Evolutionary conservation across 2,329 filamentous ascomycete species (phyloP), one percentile per base, ranked within the genome.

Genomic region (Ophiognomonia clavigignenti-juglandacearum): DNA sequence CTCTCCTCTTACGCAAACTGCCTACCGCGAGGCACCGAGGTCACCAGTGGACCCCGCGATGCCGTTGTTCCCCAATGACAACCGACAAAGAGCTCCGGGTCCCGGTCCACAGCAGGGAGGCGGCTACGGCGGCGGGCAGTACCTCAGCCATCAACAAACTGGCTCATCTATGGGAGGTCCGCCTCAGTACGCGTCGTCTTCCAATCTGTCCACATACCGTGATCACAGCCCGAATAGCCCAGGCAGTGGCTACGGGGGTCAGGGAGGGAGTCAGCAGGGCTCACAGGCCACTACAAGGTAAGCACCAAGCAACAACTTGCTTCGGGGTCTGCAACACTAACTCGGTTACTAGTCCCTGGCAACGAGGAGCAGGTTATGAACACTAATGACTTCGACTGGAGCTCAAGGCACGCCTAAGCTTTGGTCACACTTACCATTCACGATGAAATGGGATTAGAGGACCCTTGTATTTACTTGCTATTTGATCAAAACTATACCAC

Each of bases 331-430:
- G 43, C 26, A 35, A 55, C 49, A 50, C 59, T 61, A 54, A 64
- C 54, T 38, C 6, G 31, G 20, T 24, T 35, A 39, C 18, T 54
- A 78, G 73, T 62, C 73, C 74, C 53, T 78, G 75, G 75, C 74
- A 78, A 64, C 72, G 74, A 55, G 75, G 75, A 56, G 75, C 75
- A 45, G 75, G 75, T 52, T 78, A 78, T 59, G 75, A 78, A 60
- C 53, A 60, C 47, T 60, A 54, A 59, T 45, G 51, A 53, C 41
- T 41, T 36, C 29, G 29, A 42, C 44, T 45, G 44, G 46, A 46
- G 43, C 37, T 35, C 35, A 23, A 49, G 38, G 46, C 22, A 22
- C 39, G 32, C 19, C 39, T 24, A 45, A 27, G 42, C 46, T 29
- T 42, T 42, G 42, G 40, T 41, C 29, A 35, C 24, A 41, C 39